These are phyloP conservation scores for Cyclanthera cordifolia DNA, from an alignment of 306 rosid genomes.

Conservation along the genomic window DNA sequence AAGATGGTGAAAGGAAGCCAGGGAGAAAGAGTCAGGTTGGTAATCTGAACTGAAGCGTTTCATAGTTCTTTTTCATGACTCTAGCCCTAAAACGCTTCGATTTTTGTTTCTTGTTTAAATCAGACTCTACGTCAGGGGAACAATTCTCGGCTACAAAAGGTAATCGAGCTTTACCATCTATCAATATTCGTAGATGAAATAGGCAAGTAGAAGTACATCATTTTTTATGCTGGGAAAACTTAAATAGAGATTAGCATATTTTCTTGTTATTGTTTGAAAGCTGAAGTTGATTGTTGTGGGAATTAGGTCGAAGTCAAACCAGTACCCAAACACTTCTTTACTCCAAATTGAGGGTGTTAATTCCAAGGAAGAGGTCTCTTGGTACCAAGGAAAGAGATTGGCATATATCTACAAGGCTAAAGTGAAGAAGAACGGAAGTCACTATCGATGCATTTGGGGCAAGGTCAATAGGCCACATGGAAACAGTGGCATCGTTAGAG, in stretches of 20 bases:
- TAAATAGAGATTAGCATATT: background rate
- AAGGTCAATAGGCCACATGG: constrained; percentile 84
- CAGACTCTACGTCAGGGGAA: constrained; percentile 77
- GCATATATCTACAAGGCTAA: constrained; percentile 87
- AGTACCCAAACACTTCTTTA: constrained; percentile 73
- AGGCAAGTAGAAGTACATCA: background rate
- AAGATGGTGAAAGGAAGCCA: constrained; percentile 84
- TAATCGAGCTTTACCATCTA: constrained; percentile 10
- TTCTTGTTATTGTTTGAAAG: background rate
- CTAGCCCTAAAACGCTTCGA: background rate
- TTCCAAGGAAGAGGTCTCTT: constrained; percentile 83
- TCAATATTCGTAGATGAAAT: background rate
- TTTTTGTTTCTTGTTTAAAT: background rate
- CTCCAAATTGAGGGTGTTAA: constrained; percentile 87
- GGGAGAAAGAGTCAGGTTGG: constrained; percentile 78
- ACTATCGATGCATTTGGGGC: constrained; percentile 93
- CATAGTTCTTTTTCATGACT: background rate
- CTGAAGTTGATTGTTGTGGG: background rate
- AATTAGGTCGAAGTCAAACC: constrained; percentile 79
- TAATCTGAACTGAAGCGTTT: background rate
- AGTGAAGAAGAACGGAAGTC: constrained; percentile 69
- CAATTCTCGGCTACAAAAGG: constrained; percentile 92
- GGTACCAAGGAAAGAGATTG: constrained; percentile 78
- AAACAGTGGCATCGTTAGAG: constrained; percentile 80
- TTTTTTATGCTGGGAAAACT: background rate